Evolutionary conservation across 139 green algal species (phyloP), one percentile per base, ranked within the genome.

Genomic region (Volvox reticuliferus): DNA sequence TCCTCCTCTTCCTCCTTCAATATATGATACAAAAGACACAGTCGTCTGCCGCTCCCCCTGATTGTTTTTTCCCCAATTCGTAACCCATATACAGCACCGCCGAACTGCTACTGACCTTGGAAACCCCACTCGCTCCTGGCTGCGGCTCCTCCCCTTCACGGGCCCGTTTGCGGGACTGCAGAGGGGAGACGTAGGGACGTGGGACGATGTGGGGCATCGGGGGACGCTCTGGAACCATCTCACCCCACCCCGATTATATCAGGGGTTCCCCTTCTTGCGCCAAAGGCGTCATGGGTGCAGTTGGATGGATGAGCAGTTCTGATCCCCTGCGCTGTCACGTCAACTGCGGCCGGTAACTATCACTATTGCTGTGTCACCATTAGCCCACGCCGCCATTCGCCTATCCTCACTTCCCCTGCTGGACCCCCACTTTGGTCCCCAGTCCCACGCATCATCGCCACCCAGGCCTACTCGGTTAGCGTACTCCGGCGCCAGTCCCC

Each of bases 91-190:
- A 73, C 65, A 73, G 16, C 6, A 5, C 65, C 65, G 65, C 65
- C 6, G 12, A 28, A 12, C 65, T 16, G 65, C 12, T 28, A 73
- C 65, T 28, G 32, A 88, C 82, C 82, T 88, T 88, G 82, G 82
- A 32, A 2, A 26, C 82, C 12, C 82, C 61, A 21, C 82, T 30
- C 1, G 32, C 61, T 26, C 17, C 30, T n/a, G 24, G 22, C 82
- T 62, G 62, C n/a, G n/a, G 21, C 62, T 88, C 62, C 28, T 78
- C 82, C 32, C 62, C 82, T 9, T 88, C 82, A 14, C 82, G 82
- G 19, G 16, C 82, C 17, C 82, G 82, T 65, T 88, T 88, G 82
- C 82, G 62, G 18, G 62, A 50, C 55, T 86, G 37, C 44, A 5
- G 26, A 33, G 55, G 32, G 76, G 12, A 55, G 44, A 9, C 44